Evolutionary conservation across 805 yeast genomes (phyloP), one percentile per base, ranked within the genome.

Genomic region (Teunomyces funiuensis): DNA sequence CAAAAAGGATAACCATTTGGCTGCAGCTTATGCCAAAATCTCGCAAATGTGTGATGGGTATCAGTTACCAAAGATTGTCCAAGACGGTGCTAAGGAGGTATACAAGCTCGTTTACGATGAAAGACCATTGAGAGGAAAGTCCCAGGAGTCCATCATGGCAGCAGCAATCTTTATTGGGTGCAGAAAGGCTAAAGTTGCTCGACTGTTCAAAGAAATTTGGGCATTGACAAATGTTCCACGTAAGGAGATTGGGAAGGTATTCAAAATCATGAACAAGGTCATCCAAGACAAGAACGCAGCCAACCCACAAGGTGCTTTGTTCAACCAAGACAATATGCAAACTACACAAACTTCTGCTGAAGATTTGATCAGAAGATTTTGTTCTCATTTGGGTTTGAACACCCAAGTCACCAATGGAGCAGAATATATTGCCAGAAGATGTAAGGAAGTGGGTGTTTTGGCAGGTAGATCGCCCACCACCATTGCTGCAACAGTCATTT

Each of bases 381-480:
- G 98, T 69, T 90, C 98, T 13, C 95, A 89, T 58, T 72, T 93
- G 71, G 98, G 97, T 44, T 74, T 93, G 43, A 73, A 82, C 15
- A 82, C 88, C 47, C 88, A 82, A 63, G 83, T 90, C 33, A 83
- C 97, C 15, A 87, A 88, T 47, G 91, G 95, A 7, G 96, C 98
- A 2, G 97, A 91, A 63, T 79, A 84, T 55, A 88, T 93, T 52
- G 97, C 97, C 2, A 81, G 88, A 58, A 77, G 84, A 50, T 88
- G 95, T 56, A 86, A 88, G 58, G 96, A 87, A 47, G 83, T 85
- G 47, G 97, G 97, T 42, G 95, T 91, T 28, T 74, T 93, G 56
- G 97, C 96, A 13, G 98, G 99, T 54, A 79, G 97, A 52, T 87
- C 97, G 3, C 99, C 99, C 20, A 90, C 90, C 41, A 91, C 99